Evolutionary conservation across 1,284 basidiomycete genomes (phyloP), one percentile per base, ranked within the genome.

Genomic region (Heterobasidion irregulare): DNA sequence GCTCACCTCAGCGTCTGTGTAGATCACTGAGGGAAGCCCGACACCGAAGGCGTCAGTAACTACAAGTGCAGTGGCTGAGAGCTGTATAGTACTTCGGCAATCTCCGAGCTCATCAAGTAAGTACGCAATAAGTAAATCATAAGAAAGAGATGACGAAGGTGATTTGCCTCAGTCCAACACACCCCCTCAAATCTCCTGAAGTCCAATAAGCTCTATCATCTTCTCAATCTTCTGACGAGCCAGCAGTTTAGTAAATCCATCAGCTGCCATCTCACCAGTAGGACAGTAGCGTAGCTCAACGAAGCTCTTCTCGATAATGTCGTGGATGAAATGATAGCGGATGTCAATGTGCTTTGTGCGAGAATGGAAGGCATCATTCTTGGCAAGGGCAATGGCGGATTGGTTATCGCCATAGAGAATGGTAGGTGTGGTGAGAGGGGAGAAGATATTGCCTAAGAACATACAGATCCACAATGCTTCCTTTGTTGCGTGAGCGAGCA

Each of bases 391-490:
- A 8, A 52, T 52, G 9, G 50, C 35, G 2, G 19, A 18, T 33
- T 52, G 33, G 26, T 52, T 52, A 35, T 52, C 36, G 8, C 34
- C 9, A 43, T 52, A 38, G 35, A 52, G 50, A 13, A 35, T 36
- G 33, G 5, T 52, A n/a, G 35, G 26, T 26, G 18, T 2, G 7
- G 46, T 26, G 46, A 47, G 46, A 10, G 46, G 46, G 9, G n/a
- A 47, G 46, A 47, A 47, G n/a, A 41, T 41, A 5, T 67, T 62
- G 3, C 19, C 36, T 15, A 61, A 32, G 19, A 68, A 47, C 10
- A 46, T 18, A 6, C 49, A 32, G 0, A 68, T 48, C 65, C 65
- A 68, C 3, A 65, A 49, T 6, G 57, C 59, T 32, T 68, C 59
- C 12, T 59, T 52, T 6, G 59, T 49, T 1, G 63, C 58, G 15